Conservation (phyloP, 2,329 filamentous ascomycete genomes). For the Claviceps sp. region DNA sequence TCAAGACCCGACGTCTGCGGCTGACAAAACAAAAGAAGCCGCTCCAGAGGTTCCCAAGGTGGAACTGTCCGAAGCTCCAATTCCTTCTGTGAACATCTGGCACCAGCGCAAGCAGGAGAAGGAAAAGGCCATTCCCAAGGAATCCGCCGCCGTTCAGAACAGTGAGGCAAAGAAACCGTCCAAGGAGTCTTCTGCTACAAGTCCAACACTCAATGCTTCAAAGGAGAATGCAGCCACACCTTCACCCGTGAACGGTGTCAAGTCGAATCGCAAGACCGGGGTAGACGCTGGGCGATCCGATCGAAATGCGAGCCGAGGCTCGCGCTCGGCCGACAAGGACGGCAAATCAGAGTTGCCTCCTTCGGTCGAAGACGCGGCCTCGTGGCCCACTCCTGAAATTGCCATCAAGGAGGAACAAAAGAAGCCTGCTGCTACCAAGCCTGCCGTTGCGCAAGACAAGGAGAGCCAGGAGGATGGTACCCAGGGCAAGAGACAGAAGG, state of each 20-base stretch:
- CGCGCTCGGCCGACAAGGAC: constrained; percentile 29
- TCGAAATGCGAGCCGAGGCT: constrained; percentile 33
- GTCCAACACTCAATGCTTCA: constrained; percentile 6
- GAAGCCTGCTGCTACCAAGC: constrained; percentile 46
- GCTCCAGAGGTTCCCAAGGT: constrained; percentile 38
- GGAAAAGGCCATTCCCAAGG: constrained; percentile 34
- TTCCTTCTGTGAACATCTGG: constrained; percentile 82
- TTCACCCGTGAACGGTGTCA: constrained; percentile 21
- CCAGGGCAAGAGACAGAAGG: constrained; percentile 49
- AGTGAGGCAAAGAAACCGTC: constrained; percentile 31
- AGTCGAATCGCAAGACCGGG: constrained; percentile 27
- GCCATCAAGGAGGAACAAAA: constrained; percentile 58
- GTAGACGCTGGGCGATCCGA: constrained; percentile 26
- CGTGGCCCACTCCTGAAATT: constrained; percentile 85
- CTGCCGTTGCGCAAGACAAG: constrained; percentile 46
- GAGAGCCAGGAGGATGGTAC: constrained; percentile 41
- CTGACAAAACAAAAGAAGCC: constrained; percentile 41
- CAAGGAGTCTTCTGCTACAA: constrained; percentile 10
- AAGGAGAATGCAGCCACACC: constrained; percentile 13
- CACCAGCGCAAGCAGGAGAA: constrained; percentile 58
- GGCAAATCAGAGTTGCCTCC: constrained; percentile 32
- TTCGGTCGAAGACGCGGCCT: constrained; percentile 60
- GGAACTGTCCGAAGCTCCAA: constrained; percentile 65
- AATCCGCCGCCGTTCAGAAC: constrained; percentile 13
- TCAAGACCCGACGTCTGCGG: constrained; percentile 35